Evolutionary conservation across 164 flowering plant genomes (phyloP).

Genomic region (Sextonia rubra): DNA sequence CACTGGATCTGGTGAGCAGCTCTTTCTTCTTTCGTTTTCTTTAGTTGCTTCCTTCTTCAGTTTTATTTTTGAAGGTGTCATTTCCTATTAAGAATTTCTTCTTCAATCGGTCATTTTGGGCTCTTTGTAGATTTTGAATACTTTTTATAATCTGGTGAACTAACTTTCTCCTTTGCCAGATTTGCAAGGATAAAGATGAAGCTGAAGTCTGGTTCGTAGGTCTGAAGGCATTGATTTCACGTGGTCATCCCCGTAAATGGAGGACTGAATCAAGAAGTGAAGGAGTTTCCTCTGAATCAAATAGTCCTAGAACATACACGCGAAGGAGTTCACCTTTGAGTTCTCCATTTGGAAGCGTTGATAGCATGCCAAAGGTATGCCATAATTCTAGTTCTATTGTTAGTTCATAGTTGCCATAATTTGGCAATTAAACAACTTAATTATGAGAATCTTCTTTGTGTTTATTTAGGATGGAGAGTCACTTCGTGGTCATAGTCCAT

Average conservation of each 20-base stretch:
- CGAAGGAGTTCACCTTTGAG: constrained; percentile 88
- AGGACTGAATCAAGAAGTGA: constrained; percentile 97
- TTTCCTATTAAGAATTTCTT: neutral
- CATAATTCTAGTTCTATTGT: neutral
- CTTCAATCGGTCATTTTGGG: neutral
- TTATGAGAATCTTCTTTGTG: constrained; percentile 7
- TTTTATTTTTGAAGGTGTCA: neutral
- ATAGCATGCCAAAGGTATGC: constrained; percentile 73
- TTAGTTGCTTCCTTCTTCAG: neutral
- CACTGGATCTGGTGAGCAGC: constrained; percentile 73
- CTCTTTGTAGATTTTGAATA: neutral
- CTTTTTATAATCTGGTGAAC: constrained; percentile 8
- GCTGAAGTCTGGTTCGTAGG: constrained; percentile 99
- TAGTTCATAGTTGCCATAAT: neutral
- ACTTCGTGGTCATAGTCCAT: constrained; percentile 82
- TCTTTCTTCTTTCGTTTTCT: neutral
- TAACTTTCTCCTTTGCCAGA: constrained; percentile 34
- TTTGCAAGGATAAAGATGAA: constrained; percentile 99
- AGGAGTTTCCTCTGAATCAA: constrained; percentile 87
- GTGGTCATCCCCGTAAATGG: constrained; percentile 79
- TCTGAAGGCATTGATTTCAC: constrained; percentile 86
- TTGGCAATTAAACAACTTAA: constrained; percentile 5
- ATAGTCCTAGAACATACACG: constrained; percentile 91
- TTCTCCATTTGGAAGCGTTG: constrained; percentile 86
- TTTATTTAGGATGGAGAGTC: constrained; percentile 69